phyloP scores from a whole-genome alignment of 495 filamentous ascomycete genomes.

The Trichocladium antarcticum region DNA sequence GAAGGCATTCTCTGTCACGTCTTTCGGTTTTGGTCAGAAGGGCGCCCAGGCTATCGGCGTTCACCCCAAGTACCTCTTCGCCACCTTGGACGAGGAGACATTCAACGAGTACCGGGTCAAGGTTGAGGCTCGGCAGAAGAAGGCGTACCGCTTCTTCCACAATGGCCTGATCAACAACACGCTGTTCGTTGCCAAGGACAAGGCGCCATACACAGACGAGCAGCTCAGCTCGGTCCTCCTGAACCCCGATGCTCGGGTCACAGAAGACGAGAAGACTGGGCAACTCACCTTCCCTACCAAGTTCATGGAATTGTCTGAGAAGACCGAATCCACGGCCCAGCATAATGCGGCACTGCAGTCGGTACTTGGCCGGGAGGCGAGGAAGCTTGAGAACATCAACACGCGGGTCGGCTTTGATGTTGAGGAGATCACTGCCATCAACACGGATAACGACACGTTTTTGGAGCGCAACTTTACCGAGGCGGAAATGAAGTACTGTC shows the following conservation, averaged over 20 bases:
- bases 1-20: slow-evolving; percentile 97
- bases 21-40: slow-evolving; percentile 99
- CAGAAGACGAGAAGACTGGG: slow-evolving; percentile 69
- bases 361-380: slow-evolving; percentile 44
- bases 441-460: slow-evolving; percentile 88
- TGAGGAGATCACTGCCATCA: slow-evolving; percentile 71
- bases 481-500: slow-evolving; percentile 74
- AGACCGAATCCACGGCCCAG: slow-evolving; percentile 23
- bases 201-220: slow-evolving; percentile 81
- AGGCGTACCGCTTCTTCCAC: slow-evolving; percentile 95
- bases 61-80: slow-evolving; percentile 91
- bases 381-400: slow-evolving; percentile 53
- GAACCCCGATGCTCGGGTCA: slow-evolving; percentile 86
- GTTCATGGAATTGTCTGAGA: slow-evolving; percentile 46
- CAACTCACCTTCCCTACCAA: slow-evolving; percentile 59
- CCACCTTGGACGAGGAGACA: slow-evolving; percentile 77
- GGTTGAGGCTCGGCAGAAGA: slow-evolving; percentile 89
- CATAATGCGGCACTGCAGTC: slow-evolving; percentile 59
- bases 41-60: slow-evolving; percentile 95
- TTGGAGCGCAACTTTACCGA: slow-evolving; percentile 88
- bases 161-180: slow-evolving; percentile 94
- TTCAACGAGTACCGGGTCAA: slow-evolving; percentile 75
- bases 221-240: slow-evolving; percentile 80
- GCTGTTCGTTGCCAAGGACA: slow-evolving; percentile 88
- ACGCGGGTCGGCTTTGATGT: slow-evolving; percentile 89